phyloP scores from a whole-genome alignment of 495 filamentous ascomycete genomes.

The Diplogelasinospora grovesii region DNA sequence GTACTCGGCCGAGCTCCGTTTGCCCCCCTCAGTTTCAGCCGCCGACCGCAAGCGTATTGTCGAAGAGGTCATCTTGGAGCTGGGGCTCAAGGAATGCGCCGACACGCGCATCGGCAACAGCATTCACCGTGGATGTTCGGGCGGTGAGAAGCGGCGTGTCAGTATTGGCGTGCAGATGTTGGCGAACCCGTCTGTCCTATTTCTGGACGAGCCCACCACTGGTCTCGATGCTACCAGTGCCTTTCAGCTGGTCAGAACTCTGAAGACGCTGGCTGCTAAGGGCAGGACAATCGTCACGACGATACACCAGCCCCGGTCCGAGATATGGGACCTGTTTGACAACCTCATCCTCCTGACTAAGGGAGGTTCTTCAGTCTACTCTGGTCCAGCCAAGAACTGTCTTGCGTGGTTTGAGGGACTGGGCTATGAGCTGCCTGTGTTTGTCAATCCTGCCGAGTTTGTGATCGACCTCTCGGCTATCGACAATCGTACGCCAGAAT shows the following conservation, averaged over 20 bases:
- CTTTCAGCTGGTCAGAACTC: slow-evolving; percentile 49
- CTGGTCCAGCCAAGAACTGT: too few species aligned
- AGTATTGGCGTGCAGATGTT: slow-evolving; percentile 55
- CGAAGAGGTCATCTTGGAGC: slow-evolving; percentile 36
- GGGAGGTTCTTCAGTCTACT: too few species aligned
- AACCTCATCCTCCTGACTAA: slow-evolving; percentile 38
- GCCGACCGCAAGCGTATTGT: slow-evolving; percentile 35
- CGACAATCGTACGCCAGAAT: too few species aligned
- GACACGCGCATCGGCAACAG: slow-evolving; percentile 38
- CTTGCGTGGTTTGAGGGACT: too few species aligned
- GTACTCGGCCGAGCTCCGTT: slow-evolving; percentile 44
- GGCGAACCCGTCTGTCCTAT: slow-evolving; percentile 58
- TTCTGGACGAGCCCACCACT: slow-evolving; percentile 60
- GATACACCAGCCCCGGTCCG: slow-evolving; percentile 39
- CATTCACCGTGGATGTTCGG: slow-evolving; percentile 39
- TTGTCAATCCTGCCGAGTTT: too few species aligned
- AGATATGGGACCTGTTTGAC: slow-evolving; percentile 45
- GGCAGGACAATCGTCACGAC: slow-evolving; percentile 43
- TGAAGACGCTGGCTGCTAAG: slow-evolving; percentile 37
- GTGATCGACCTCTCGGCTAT: too few species aligned
- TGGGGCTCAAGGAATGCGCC: slow-evolving; percentile 38
- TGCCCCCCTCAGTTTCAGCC: slow-evolving; percentile 36
- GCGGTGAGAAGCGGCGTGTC: slow-evolving; percentile 43
- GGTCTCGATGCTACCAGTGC: slow-evolving; percentile 60
- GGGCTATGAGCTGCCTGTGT: too few species aligned